Evolutionary conservation across 2,329 filamentous ascomycete genomes (phyloP), one percentile per base, ranked within the genome.

Genomic region (Stagonosporopsis cucurbitacearum): DNA sequence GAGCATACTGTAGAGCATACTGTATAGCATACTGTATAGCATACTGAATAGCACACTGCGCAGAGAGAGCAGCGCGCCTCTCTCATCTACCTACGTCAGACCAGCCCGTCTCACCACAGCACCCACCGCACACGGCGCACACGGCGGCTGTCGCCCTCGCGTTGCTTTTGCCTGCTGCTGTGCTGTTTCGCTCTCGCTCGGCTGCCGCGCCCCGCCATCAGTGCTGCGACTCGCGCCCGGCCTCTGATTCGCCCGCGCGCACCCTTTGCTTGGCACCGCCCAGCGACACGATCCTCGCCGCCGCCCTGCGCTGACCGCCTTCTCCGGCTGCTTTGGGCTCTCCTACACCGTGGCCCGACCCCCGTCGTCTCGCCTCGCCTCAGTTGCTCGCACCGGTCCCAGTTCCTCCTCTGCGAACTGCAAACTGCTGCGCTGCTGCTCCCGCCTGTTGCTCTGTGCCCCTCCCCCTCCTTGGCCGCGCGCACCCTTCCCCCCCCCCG

Each of bases 301-400:
- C 46, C 28, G 44, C 49, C 50, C 55, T 48, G 20, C 66, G 56
- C 66, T 69, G 66, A 70, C 68, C 68, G 66, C 65, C 62, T 68
- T 65, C 41, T 52, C 66, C 58, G 59, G 52, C 57, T 54, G 57
- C 55, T 54, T 63, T 54, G 56, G 57, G 61, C 53, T 46, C 56
- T 59, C 50, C 60, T 54, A 51, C 30, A 56, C 53, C 53, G 53
- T 56, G 43, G 53, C 53, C 53, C 57, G 56, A 61, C 60, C 58
- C n/a, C 58, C 60, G 49, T 57, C 50, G 15, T 50, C 50, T 58
- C 52, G 64, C 44, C 50, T 58, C 52, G 64, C 60, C 58, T 58
- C 58, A 60, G 56, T 50, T 60, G 60, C 60, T 52, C 47, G n/a
- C n/a, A n/a, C 47, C 25, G 33, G 48, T 2, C 30, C 30, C 13